Percentiles rank a stretch among this genome's conserved stretches.
Conservation (phyloP, 345 rosid genomes). For the Balakata baccata region DNA sequence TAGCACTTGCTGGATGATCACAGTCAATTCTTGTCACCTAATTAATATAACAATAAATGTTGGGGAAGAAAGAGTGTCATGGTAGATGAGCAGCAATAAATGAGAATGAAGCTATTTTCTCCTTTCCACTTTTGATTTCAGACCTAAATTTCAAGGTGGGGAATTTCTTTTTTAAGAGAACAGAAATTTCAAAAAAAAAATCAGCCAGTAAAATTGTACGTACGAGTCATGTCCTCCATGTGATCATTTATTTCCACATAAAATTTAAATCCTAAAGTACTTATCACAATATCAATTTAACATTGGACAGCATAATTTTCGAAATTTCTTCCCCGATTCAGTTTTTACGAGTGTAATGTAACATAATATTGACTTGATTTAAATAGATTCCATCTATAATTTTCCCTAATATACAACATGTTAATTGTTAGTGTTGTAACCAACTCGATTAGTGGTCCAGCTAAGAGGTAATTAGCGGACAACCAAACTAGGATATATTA, state of each 20-base stretch:
- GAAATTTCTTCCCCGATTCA: neutral
- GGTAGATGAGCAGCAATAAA: constrained; percentile 31
- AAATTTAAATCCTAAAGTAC: neutral
- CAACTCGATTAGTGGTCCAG: constrained; percentile 11
- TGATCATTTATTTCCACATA: constrained; percentile 21
- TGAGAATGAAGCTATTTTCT: constrained; percentile 8
- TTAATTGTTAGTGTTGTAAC: constrained; percentile 2
- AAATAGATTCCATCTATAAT: too few species aligned
- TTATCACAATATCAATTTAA: neutral
- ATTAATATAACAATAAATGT: constrained; percentile 29
- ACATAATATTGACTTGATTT: too few species aligned
- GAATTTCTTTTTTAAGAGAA: neutral
- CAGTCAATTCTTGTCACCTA: constrained; percentile 12
- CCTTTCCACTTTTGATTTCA: constrained; percentile 11
- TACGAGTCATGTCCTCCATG: constrained; percentile 32
- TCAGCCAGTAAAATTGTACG: neutral
- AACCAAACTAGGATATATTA: neutral
- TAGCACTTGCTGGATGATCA: constrained; percentile 3
- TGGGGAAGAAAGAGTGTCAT: neutral
- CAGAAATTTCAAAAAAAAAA: neutral
- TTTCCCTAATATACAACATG: neutral
- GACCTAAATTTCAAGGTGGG: constrained; percentile 7
- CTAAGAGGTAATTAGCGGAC: neutral
- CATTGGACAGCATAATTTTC: neutral
- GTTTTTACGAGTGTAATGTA: too few species aligned